Evolutionary conservation across 1,139 yeast genomes (phyloP).

Genomic region (Suhomyces maxii): DNA sequence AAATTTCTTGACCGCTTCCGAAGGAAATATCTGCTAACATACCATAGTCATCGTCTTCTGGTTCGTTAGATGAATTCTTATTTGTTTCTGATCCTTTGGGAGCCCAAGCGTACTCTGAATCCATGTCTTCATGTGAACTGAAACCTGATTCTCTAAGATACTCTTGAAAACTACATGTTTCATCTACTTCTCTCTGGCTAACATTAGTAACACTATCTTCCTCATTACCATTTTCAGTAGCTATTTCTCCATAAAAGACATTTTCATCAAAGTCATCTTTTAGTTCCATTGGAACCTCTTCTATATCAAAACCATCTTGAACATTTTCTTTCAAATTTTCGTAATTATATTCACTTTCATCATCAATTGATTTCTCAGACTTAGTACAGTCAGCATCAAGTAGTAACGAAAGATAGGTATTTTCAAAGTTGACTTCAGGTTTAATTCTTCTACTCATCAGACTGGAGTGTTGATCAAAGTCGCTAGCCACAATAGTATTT

Average conservation of each 20-base stretch:
- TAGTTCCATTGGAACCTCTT: constrained; percentile 1
- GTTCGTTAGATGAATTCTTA: neutral
- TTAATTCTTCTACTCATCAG: neutral
- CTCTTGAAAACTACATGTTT: neutral
- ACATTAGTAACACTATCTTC: neutral
- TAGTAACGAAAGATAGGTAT: too few species aligned
- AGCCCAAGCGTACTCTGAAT: constrained; percentile 1
- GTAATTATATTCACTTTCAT: constrained; percentile 24
- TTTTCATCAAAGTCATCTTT: neutral
- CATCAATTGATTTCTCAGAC: constrained; percentile 15
- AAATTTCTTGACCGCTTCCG: constrained; percentile 19
- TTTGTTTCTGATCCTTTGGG: neutral
- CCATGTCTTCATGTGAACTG: neutral
- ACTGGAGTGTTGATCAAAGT: neutral
- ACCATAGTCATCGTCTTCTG: constrained; percentile 7
- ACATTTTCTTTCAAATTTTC: constrained; percentile 14
- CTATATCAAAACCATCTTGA: neutral
- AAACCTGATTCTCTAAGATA: neutral
- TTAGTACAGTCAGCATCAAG: constrained; percentile 18
- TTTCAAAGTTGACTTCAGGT: neutral
- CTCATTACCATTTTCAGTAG: neutral
- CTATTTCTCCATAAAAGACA: neutral
- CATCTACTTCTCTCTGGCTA: too few species aligned
- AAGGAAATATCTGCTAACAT: constrained; percentile 15
- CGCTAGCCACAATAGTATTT: constrained; percentile 25